Evolutionary conservation across 1,139 yeast genomes (phyloP).

Genomic region (Scheffersomyces titani): DNA sequence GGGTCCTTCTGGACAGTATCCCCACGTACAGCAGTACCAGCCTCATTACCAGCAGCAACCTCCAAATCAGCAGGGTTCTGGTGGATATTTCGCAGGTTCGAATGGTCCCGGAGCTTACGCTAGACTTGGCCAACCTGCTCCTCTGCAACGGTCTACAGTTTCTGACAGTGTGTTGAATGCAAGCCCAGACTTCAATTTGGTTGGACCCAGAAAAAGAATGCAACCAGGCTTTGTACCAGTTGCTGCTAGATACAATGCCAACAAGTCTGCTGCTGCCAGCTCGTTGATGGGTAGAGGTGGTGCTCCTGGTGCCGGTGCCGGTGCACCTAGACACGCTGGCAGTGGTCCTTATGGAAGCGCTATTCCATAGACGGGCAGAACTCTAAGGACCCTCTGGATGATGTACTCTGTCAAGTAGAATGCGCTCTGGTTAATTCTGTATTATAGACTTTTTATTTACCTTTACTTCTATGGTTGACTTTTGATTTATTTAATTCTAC

Average conservation of each 20-base stretch:
- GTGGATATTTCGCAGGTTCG: not conserved
- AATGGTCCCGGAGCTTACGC: not conserved
- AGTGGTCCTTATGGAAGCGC: constrained; percentile 13
- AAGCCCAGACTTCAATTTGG: constrained; percentile 50
- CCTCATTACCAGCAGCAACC: constrained; percentile 8
- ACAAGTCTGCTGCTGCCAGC: constrained; percentile 10
- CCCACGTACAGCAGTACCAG: constrained; percentile 4
- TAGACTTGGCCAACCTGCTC: constrained; percentile 7
- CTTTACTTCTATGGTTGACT: not conserved
- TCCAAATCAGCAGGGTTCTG: constrained; percentile 11
- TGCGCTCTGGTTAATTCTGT: no score
- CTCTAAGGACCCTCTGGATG: no score
- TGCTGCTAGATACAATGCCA: constrained; percentile 10
- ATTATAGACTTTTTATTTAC: no score
- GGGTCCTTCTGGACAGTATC: constrained; percentile 2
- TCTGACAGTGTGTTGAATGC: constrained; percentile 51
- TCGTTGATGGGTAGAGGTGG: constrained; percentile 17
- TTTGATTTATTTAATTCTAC: not conserved
- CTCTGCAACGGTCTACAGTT: constrained; percentile 28
- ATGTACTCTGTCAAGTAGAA: no score
- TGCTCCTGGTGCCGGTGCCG: constrained; percentile 4
- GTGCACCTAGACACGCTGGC: constrained; percentile 4
- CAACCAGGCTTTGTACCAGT: constrained; percentile 13
- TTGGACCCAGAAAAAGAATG: constrained; percentile 8
- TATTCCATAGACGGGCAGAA: not conserved